These are phyloP conservation scores for Nelumbo lutea DNA, from an alignment of 164 flowering plant species.

Conservation along the genomic window DNA sequence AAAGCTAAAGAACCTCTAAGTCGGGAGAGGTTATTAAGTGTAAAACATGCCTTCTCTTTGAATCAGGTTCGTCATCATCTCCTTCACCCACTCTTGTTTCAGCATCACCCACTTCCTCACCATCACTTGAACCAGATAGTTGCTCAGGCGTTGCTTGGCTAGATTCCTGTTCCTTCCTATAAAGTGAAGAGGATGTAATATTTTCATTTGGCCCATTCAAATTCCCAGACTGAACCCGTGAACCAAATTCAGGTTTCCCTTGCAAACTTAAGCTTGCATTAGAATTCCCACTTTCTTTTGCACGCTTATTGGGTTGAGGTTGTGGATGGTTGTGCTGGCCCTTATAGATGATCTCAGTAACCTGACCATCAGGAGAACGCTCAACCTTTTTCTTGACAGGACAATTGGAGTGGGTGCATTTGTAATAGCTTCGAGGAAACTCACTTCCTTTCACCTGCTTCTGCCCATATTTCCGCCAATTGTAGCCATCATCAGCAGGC, in stretches of 20 bases:
- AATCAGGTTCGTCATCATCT: conserved; percentile 55
- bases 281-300: conserved; percentile 40
- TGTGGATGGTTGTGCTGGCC: conserved; percentile 81
- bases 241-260: conserved; percentile 29
- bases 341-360: conserved; percentile 84
- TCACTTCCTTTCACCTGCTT: conserved; percentile 94
- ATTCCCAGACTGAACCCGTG: conserved; percentile 24
- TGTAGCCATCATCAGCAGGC: conserved; percentile 78
- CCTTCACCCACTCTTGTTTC: conserved; percentile 26
- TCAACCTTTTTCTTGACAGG: conserved; percentile 94
- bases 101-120: conserved; percentile 46
- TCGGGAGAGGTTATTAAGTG: neutral
- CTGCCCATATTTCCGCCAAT: conserved; percentile 98
- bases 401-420: conserved; percentile 71
- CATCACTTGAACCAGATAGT: conserved; percentile 40
- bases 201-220: conserved; percentile 22
- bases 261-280: conserved; percentile 31
- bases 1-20: neutral
- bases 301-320: conserved; percentile 51
- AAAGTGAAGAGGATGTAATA: conserved; percentile 18
- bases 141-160: conserved; percentile 32
- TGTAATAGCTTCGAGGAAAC: conserved; percentile 89
- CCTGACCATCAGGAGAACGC: conserved; percentile 74
- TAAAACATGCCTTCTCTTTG: conserved; percentile 65
- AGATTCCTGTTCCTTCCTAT: conserved; percentile 32